A percentile compares a stretch with the other conserved stretches of the same genome.
phyloP scores from a whole-genome alignment of 176 grass and related monocot species.

The Avena atlantica region DNA sequence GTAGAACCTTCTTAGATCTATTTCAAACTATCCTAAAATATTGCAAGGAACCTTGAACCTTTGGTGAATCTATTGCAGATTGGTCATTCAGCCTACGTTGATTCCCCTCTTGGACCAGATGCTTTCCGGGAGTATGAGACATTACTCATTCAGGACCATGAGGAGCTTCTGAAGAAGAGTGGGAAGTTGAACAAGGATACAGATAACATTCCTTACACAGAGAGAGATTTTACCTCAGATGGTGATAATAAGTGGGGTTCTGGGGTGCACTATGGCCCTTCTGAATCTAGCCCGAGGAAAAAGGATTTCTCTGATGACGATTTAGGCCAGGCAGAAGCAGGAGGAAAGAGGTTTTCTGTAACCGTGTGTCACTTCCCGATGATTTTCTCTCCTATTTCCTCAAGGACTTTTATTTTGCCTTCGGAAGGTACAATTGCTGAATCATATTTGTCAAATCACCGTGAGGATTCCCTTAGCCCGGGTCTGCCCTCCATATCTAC shows the following conservation, averaged over 20 bases:
- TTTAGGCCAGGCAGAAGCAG: slow-evolving; percentile 39
- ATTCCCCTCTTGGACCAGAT: slow-evolving; percentile 95
- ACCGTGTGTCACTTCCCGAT: slow-evolving; percentile 85
- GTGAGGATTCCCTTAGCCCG: slow-evolving; percentile 83
- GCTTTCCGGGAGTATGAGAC: slow-evolving; percentile 92
- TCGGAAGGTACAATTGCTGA: slow-evolving; percentile 82
- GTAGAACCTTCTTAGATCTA: slow-evolving; percentile 6
- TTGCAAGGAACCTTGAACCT: slow-evolving; percentile 12
- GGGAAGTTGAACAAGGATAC: slow-evolving; percentile 49
- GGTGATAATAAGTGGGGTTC: slow-evolving; percentile 49
- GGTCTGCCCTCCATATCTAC: slow-evolving; percentile 77
- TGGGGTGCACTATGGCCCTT: slow-evolving; percentile 49
- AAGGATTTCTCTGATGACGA: slow-evolving; percentile 52
- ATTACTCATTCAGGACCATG: slow-evolving; percentile 88
- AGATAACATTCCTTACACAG: slow-evolving; percentile 21
- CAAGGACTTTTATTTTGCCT: slow-evolving; percentile 80
- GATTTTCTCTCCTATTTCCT: slow-evolving; percentile 87
- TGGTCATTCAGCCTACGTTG: slow-evolving; percentile 73
- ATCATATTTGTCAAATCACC: slow-evolving; percentile 68
- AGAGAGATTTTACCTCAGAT: slow-evolving; percentile 48
- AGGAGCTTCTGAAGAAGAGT: slow-evolving; percentile 77
- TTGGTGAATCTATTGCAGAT: slow-evolving; percentile 59
- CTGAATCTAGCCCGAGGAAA: slow-evolving; percentile 50
- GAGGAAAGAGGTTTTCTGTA: slow-evolving; percentile 58
- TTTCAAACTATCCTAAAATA: slow-evolving; percentile 13